phyloP scores from a whole-genome alignment of 805 yeast genomes.

The Komagataella mondaviorum region DNA sequence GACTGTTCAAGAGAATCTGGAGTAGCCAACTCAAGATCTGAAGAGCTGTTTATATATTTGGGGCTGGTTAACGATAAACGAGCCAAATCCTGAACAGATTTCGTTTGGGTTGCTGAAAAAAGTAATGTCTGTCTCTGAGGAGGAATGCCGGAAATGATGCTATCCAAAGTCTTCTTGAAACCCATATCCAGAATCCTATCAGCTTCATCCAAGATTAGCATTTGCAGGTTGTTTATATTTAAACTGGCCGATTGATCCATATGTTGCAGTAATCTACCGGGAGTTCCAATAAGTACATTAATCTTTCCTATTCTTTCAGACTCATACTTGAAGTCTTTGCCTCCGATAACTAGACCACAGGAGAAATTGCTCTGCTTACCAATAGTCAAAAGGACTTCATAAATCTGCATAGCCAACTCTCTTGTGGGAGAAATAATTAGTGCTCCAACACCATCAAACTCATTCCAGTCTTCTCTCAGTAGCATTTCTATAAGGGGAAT shows the following conservation, averaged over 20 bases:
- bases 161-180: constrained; percentile 70
- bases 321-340: constrained; percentile 76
- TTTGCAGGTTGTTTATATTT: constrained; percentile 61
- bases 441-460: constrained; percentile 81
- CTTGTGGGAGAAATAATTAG: constrained; percentile 84
- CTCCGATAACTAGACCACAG: constrained; percentile 90
- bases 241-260: constrained; percentile 81
- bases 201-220: constrained; percentile 80
- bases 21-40: constrained; percentile 10
- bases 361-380: constrained; percentile 67
- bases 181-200: constrained; percentile 93
- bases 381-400: constrained; percentile 73
- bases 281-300: constrained; percentile 82
- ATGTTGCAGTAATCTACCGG: constrained; percentile 83
- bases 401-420: constrained; percentile 82
- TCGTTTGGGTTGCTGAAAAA: constrained; percentile 85
- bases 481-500: constrained; percentile 69
- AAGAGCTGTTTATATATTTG: constrained; percentile 34
- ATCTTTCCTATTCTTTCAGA: constrained; percentile 66
- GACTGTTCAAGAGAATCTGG: constrained; percentile 82
- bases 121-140: constrained; percentile 71
- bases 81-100: constrained; percentile 70
- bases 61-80: constrained; percentile 61
- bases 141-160: constrained; percentile 66
- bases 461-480: constrained; percentile 61